Evolutionary conservation across 192 early-diverging fungal species (phyloP).

Genomic region (Umbelopsis sp.): DNA sequence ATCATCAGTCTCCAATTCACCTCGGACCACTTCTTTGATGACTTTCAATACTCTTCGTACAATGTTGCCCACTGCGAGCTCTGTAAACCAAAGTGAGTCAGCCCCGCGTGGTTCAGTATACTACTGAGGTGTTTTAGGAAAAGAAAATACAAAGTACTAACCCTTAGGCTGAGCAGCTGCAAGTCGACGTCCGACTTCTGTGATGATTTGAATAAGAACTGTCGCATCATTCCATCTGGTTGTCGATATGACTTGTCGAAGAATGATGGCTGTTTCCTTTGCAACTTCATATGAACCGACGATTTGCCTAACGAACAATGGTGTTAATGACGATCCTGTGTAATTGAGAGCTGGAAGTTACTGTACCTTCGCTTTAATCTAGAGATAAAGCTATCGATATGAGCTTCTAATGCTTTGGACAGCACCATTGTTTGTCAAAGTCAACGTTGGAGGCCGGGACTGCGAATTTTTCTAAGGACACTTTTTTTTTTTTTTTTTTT

Average conservation of each 20-base stretch:
- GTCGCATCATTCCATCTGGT: conserved; percentile 71
- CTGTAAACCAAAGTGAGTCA: conserved; percentile 34
- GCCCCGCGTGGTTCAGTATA: no score
- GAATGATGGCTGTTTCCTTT: conserved; percentile 71
- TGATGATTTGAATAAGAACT: conserved; percentile 62
- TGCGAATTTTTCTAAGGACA: conserved; percentile 6
- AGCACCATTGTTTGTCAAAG: conserved; percentile 24
- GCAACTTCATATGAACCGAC: conserved; percentile 67
- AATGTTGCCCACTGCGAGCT: conserved; percentile 86
- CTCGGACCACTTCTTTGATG: conserved; percentile 72
- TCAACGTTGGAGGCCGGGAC: neutral
- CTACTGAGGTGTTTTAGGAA: neutral
- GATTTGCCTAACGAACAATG: conserved; percentile 50
- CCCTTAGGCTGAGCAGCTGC: conserved; percentile 79
- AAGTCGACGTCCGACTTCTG: conserved; percentile 67
- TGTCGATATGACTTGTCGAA: conserved; percentile 76
- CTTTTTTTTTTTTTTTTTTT: conserved; percentile 13
- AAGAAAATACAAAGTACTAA: conserved; percentile 10
- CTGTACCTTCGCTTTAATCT: conserved; percentile 46
- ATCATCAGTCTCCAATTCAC: conserved; percentile 31
- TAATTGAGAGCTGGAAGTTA: neutral
- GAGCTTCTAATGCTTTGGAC: conserved; percentile 37
- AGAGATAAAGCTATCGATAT: conserved; percentile 44
- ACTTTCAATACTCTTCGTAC: conserved; percentile 79
- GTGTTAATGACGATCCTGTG: neutral